Evolutionary conservation across 2,329 filamentous ascomycete genomes (phyloP).

Genomic region (Aschersonia sp.): DNA sequence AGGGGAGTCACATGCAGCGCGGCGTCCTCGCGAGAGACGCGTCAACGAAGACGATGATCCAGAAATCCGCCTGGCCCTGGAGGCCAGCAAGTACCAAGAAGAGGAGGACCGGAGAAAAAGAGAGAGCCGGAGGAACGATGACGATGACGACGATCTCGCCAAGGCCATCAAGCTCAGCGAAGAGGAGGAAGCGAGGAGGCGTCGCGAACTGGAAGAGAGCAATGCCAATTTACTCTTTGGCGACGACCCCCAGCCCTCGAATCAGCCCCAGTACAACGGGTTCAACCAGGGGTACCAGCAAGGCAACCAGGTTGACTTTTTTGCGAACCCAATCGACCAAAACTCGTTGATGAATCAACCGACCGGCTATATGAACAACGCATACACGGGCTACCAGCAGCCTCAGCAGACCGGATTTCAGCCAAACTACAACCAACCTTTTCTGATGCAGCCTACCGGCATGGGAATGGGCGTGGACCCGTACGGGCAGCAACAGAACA

Average conservation of each 20-base stretch:
- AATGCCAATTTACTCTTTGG: constrained; percentile 85
- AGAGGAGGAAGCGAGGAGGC: constrained; percentile 82
- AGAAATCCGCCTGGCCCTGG: constrained; percentile 79
- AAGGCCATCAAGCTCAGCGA: constrained; percentile 93
- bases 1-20: constrained; percentile 23
- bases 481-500: constrained; percentile 35
- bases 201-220: constrained; percentile 71
- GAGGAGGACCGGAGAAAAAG: constrained; percentile 76
- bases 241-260: constrained; percentile 42
- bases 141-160: constrained; percentile 72
- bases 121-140: constrained; percentile 39
- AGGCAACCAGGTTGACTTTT: constrained; percentile 91
- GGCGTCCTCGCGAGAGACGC: constrained; percentile 33
- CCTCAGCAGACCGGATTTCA: constrained; percentile 34
- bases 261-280: constrained; percentile 65
- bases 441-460: constrained; percentile 43
- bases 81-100: constrained; percentile 89
- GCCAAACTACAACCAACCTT: constrained; percentile 52
- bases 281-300: constrained; percentile 98
- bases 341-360: constrained; percentile 62
- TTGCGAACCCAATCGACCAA: constrained; percentile 79
- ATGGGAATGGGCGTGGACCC: constrained; percentile 57
- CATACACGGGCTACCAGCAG: constrained; percentile 37
- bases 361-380: constrained; percentile 52
- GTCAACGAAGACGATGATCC: constrained; percentile 67